These are phyloP conservation scores for Mariannaea elegans DNA, from an alignment of 2,329 filamentous ascomycete genomes.

Conservation along the genomic window DNA sequence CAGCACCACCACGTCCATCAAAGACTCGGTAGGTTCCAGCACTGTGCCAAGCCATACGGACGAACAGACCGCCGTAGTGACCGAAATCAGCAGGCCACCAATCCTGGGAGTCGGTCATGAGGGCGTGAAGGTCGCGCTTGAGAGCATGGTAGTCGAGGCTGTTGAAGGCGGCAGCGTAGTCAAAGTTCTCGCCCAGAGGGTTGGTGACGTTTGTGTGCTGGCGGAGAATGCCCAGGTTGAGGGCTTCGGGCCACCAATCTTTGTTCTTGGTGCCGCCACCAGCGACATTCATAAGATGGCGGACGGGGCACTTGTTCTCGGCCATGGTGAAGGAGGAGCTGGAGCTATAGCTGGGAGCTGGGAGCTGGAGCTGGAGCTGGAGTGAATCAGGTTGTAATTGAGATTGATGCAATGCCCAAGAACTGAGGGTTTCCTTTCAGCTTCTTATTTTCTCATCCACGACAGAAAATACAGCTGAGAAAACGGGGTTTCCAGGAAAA, in stretches of 20 bases:
- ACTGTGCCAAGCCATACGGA: constrained; percentile 85
- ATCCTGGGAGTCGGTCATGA: constrained; percentile 82
- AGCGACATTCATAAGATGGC: constrained; percentile 46
- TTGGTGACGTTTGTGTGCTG: constrained; percentile 71
- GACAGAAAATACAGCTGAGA: not conserved
- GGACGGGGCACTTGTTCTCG: constrained; percentile 18
- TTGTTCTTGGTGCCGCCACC: constrained; percentile 72
- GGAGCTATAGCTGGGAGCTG: too few relatives aligned
- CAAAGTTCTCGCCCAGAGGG: constrained; percentile 70
- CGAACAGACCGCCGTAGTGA: constrained; percentile 82
- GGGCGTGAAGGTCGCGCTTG: constrained; percentile 75
- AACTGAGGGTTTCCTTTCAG: too few relatives aligned
- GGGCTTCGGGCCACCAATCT: constrained; percentile 78
- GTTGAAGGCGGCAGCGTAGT: constrained; percentile 78
- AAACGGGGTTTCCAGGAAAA: not conserved
- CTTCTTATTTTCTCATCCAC: too few relatives aligned
- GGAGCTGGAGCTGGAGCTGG: not conserved
- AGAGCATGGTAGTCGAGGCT: constrained; percentile 63
- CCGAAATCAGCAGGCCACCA: constrained; percentile 87
- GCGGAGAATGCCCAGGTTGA: constrained; percentile 76
- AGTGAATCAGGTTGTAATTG: too few relatives aligned
- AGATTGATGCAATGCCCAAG: too few relatives aligned
- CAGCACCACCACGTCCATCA: constrained; percentile 79
- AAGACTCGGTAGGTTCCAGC: constrained; percentile 80
- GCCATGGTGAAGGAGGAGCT: constrained; percentile 12